These are phyloP conservation scores for Ulota crispa DNA, from an alignment of 225 moss, liverwort and hornwort genomes.

Conservation along the genomic window DNA sequence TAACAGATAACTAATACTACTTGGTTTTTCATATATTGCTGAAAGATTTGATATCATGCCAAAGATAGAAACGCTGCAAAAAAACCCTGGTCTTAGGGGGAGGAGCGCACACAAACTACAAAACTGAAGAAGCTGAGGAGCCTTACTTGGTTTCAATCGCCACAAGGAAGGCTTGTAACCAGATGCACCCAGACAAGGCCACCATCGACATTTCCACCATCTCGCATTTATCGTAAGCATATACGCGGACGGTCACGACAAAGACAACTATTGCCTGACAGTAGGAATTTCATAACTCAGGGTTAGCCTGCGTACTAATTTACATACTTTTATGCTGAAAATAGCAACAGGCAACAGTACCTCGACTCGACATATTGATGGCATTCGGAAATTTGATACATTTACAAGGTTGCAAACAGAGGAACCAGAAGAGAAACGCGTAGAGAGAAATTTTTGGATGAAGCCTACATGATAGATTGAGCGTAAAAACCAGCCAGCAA, in stretches of 20 bases:
- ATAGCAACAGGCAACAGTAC: not conserved
- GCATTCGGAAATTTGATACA: not conserved
- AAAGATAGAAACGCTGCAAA: not conserved
- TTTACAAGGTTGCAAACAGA: not conserved
- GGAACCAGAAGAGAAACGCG: not conserved
- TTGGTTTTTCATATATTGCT: not conserved
- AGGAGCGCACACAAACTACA: not conserved
- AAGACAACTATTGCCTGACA: constrained; percentile 86
- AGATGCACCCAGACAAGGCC: constrained; percentile 95
- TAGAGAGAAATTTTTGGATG: not conserved
- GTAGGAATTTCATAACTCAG: constrained; percentile 6
- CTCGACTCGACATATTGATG: not conserved
- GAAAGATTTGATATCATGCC: not conserved
- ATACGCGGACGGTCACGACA: constrained; percentile 67
- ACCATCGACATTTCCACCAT: constrained; percentile 83
- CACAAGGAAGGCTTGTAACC: constrained; percentile 88
- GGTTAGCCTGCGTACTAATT: constrained; percentile 5
- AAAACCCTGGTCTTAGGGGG: not conserved
- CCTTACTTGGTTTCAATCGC: constrained; percentile 87
- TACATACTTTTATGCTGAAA: not conserved
- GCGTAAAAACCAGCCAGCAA: constrained; percentile 90
- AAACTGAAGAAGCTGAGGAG: constrained; percentile 7
- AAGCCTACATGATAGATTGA: constrained; percentile 81
- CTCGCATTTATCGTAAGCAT: constrained; percentile 67
- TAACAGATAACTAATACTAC: not conserved